Conservation (phyloP, 2,329 filamentous ascomycete genomes). For the Leptographium wingfieldii region DNA sequence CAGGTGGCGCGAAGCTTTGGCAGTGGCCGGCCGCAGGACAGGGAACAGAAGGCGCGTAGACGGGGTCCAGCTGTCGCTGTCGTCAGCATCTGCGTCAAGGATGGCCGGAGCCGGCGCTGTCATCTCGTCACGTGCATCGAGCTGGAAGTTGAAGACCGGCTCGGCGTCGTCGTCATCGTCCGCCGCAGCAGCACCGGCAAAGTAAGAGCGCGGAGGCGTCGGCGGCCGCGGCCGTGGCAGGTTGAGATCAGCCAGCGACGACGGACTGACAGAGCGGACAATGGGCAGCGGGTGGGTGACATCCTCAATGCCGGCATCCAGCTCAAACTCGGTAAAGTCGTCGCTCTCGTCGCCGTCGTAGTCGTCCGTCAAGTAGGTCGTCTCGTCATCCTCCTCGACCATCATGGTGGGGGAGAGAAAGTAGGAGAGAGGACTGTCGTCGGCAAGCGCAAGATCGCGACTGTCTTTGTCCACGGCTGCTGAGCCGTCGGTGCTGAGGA, state of each 20-base stretch:
- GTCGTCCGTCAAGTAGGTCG: constrained; percentile 17
- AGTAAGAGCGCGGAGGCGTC: constrained; percentile 24
- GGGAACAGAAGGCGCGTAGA: background rate
- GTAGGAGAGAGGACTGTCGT: constrained; percentile 41
- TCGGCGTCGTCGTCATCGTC: constrained; percentile 29
- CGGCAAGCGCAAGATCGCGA: constrained; percentile 23
- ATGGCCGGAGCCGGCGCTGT: background rate
- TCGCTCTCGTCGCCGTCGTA: constrained; percentile 25
- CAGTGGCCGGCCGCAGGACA: background rate
- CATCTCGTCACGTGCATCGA: background rate
- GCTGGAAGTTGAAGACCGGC: background rate
- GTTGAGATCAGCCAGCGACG: constrained; percentile 34
- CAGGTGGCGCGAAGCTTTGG: background rate
- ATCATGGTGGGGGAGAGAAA: constrained; percentile 38
- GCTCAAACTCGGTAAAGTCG: constrained; percentile 33
- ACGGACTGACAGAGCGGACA: constrained; percentile 44
- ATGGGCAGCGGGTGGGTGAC: constrained; percentile 29
- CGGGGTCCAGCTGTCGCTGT: background rate
- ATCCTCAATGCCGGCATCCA: constrained; percentile 47
- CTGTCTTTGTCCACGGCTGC: constrained; percentile 27
- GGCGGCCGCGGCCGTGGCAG: constrained; percentile 27
- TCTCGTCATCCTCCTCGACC: constrained; percentile 23
- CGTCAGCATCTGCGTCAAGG: constrained; percentile 18
- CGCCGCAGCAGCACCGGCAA: background rate
- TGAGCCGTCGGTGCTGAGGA: constrained; percentile 25